Percentiles rank a stretch among this genome's conserved stretches.
Evolutionary conservation across 495 filamentous ascomycete genomes (phyloP).

Genomic region (Usnea hakonensis): DNA sequence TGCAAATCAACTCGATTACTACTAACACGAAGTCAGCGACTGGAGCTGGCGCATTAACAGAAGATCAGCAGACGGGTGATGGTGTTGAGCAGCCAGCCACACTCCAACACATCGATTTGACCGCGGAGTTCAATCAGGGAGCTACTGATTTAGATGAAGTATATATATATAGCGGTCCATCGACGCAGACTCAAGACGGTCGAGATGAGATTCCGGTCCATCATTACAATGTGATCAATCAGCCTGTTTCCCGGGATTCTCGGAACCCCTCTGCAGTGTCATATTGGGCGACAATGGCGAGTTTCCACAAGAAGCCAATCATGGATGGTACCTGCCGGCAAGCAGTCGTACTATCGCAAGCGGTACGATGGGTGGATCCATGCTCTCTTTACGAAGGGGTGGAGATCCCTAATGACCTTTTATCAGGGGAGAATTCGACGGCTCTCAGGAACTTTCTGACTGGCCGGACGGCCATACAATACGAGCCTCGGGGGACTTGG

Average conservation of each 20-base stretch:
- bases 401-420: background rate
- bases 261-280: slow-evolving; percentile 30
- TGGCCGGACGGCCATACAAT: background rate
- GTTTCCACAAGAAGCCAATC: background rate
- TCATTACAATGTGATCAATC: slow-evolving; percentile 33
- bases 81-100: background rate
- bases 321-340: background rate
- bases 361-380: slow-evolving; percentile 13
- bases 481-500: slow-evolving; percentile 9
- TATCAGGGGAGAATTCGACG: background rate
- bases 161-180: too few relatives aligned
- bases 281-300: slow-evolving; percentile 14
- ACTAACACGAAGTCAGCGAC: background rate
- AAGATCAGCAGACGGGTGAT: background rate
- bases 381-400: background rate
- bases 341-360: slow-evolving; percentile 6
- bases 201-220: slow-evolving; percentile 17
- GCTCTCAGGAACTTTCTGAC: background rate
- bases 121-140: slow-evolving; percentile 4
- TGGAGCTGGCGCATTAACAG: background rate
- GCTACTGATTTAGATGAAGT: slow-evolving; percentile 9
- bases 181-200: too few relatives aligned
- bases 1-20: background rate
- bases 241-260: slow-evolving; percentile 21
- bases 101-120: slow-evolving; percentile 7